phyloP scores from a whole-genome alignment of 2,329 filamentous ascomycete species.

The Penicillium sp. region DNA sequence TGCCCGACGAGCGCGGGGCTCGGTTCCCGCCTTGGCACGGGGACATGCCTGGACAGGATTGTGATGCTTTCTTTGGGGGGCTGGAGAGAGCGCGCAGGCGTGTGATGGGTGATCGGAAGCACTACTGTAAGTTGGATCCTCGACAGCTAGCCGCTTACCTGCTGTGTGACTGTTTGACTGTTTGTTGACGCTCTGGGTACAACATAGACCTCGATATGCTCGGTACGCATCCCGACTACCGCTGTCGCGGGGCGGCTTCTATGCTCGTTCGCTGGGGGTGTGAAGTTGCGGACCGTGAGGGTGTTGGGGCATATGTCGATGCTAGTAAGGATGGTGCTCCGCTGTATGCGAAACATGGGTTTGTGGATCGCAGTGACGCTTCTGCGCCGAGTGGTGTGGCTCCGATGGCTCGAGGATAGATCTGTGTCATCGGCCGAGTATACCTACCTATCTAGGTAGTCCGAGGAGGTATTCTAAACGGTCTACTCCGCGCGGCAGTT shows the following conservation, averaged over 20 bases:
- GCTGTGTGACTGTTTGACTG: not conserved
- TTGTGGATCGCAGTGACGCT: conserved; percentile 29
- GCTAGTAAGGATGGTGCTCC: conserved; percentile 34
- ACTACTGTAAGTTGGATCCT: conserved; percentile 24
- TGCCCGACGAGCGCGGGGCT: conserved; percentile 21
- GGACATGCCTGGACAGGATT: conserved; percentile 15
- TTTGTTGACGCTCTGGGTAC: not conserved
- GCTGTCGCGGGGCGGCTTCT: conserved; percentile 39
- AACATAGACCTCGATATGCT: conserved; percentile 36
- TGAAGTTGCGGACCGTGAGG: conserved; percentile 34
- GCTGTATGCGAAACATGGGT: conserved; percentile 41
- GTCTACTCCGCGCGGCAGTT: not conserved
- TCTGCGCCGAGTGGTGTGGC: not conserved
- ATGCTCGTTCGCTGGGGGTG: conserved; percentile 40
- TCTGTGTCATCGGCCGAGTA: not conserved
- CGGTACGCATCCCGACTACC: conserved; percentile 43
- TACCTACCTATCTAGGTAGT: not conserved
- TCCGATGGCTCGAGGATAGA: conserved; percentile 11
- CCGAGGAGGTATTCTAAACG: not conserved
- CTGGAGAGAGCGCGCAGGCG: conserved; percentile 20
- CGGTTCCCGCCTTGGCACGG: conserved; percentile 29
- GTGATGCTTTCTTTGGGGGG: conserved; percentile 16
- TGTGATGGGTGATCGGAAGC: conserved; percentile 22
- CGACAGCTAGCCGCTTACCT: not conserved
- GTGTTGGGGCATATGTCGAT: conserved; percentile 38